Evolutionary conservation across 2,329 filamentous ascomycete species (phyloP).

Genomic region (Dothideomycetes sp.): DNA sequence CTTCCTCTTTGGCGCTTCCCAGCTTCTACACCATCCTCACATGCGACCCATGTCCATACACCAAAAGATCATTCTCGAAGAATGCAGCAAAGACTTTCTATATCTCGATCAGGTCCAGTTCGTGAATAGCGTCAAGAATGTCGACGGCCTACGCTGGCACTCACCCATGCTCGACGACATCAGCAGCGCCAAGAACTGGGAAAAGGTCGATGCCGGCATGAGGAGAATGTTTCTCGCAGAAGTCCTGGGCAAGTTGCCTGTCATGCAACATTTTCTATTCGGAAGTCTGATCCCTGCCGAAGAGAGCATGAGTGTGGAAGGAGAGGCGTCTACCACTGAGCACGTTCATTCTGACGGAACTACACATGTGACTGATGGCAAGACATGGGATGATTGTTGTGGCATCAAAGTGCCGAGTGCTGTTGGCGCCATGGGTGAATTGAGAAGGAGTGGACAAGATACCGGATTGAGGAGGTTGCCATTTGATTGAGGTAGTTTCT

Average conservation of each 20-base stretch:
- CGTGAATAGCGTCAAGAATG: slow-evolving; percentile 93
- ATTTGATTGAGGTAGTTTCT: slow-evolving; percentile 55
- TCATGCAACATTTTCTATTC: slow-evolving; percentile 98
- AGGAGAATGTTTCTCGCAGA: slow-evolving; percentile 92
- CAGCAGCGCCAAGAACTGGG: slow-evolving; percentile 77
- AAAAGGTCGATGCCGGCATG: slow-evolving; percentile 91
- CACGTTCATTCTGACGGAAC: slow-evolving; percentile 53
- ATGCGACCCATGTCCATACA: slow-evolving; percentile 56
- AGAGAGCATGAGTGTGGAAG: slow-evolving; percentile 66
- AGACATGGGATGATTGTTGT: slow-evolving; percentile 86
- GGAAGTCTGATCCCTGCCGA: slow-evolving; percentile 72
- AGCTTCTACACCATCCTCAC: slow-evolving; percentile 55
- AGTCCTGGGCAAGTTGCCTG: slow-evolving; percentile 82
- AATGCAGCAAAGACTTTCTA: slow-evolving; percentile 71
- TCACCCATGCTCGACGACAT: slow-evolving; percentile 98
- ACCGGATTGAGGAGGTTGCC: slow-evolving; percentile 62
- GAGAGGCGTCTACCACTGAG: slow-evolving; percentile 43
- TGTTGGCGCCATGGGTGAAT: slow-evolving; percentile 79
- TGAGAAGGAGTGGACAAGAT: slow-evolving; percentile 60
- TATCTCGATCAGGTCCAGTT: slow-evolving; percentile 90
- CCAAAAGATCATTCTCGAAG: slow-evolving; percentile 75
- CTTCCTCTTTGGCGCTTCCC: slow-evolving; percentile 38
- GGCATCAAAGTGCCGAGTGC: slow-evolving; percentile 96
- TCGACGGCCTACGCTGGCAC: slow-evolving; percentile 90
- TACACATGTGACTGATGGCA: slow-evolving; percentile 15